Conservation (phyloP, 106 monocot genomes). For the Amphibolis antarctica region DNA sequence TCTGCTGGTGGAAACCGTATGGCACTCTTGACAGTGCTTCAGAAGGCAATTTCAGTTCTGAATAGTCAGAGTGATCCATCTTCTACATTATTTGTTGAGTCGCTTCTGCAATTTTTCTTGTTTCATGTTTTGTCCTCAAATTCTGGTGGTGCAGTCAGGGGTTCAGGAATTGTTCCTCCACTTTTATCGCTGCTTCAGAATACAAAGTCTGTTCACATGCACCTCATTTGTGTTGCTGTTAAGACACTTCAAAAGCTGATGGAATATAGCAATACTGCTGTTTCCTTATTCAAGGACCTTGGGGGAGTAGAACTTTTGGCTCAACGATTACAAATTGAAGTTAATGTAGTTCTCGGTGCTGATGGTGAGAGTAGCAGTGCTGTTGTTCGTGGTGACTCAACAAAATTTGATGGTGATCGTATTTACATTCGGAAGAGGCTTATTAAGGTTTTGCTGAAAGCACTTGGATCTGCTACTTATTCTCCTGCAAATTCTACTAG, state of each 20-base stretch:
- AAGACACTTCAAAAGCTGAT: slow-evolving; percentile 92
- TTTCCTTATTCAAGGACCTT: slow-evolving; percentile 88
- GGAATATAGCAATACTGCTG: slow-evolving; percentile 90
- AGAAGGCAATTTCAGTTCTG: slow-evolving; percentile 76
- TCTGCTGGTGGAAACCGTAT: slow-evolving; percentile 95
- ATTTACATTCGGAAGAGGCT: slow-evolving; percentile 76
- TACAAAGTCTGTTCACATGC: slow-evolving; percentile 55
- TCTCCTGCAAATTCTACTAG: slow-evolving; percentile 82
- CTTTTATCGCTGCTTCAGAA: slow-evolving; percentile 73
- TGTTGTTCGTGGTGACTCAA: slow-evolving; percentile 39
- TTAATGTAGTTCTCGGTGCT: slow-evolving; percentile 53
- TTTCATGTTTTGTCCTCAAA: slow-evolving; percentile 94
- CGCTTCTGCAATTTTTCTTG: slow-evolving; percentile 86
- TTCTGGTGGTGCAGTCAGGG: slow-evolving; percentile 74
- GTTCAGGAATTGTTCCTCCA: slow-evolving; percentile 80
- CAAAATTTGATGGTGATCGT: slow-evolving; percentile 52
- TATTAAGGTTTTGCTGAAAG: slow-evolving; percentile 83
- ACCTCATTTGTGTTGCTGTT: slow-evolving; percentile 79
- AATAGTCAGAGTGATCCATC: slow-evolving; percentile 72
- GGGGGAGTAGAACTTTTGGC: slow-evolving; percentile 81
- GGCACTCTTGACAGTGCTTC: slow-evolving; percentile 76
- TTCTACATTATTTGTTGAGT: slow-evolving; percentile 79
- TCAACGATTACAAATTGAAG: slow-evolving; percentile 72
- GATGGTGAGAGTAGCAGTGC: slow-evolving; percentile 30
- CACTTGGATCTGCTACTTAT: slow-evolving; percentile 84